Base-by-base conservation (phyloP, 192 early-diverging fungal species). In the Radiomyces spectabilis region DNA sequence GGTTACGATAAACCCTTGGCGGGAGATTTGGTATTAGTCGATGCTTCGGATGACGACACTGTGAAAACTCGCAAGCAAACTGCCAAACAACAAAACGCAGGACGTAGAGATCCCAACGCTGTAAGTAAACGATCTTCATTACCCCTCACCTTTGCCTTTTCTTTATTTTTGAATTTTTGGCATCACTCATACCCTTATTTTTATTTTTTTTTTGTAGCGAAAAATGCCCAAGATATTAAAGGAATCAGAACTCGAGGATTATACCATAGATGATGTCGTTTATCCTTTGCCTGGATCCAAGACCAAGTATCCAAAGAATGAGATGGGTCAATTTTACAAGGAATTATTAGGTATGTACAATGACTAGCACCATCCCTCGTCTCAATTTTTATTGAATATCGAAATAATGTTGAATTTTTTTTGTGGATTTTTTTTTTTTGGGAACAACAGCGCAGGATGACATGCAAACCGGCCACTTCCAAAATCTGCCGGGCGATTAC, bases 231-330 rank as follows among this genome's bases (percentile, higher is more conserved):
- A 75, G 31, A 56, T 92, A 25, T 69, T 89, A 9, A 88, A 81
- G 0, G 78, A 78, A 12, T 85, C 87, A 15, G 79, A 92, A 51
- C 57, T 81, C 4, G 65, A 57, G 30, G 62, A 84, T 54, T 94
- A 87, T 60, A 75, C 82, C 2, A 89, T 96, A 39, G 74, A 79
- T 44, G 94, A 99, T 58, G 85, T 99, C 24, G 92, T 98, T 26
- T 75, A 97, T 59, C 97, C 97, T 8, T 59, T 93, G 38, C 94
- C 94, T 0, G 97, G 97, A 12, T 76, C 78, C 61, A 63, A 70
- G 22, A 69, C 95, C 12, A 63, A 72, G 50, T 95, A 94, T 56
- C 97, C 97, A 6, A 65, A 65, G 19, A 86, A 99, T 71, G 71
- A 58, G 22, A 76, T 94, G 15, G 65, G 71, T 15, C 59, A 68